A percentile compares a stretch with the other conserved stretches of the same genome.
Conservation (phyloP, 1,284 basidiomycete genomes). For the Malassezia caprae region DNA sequence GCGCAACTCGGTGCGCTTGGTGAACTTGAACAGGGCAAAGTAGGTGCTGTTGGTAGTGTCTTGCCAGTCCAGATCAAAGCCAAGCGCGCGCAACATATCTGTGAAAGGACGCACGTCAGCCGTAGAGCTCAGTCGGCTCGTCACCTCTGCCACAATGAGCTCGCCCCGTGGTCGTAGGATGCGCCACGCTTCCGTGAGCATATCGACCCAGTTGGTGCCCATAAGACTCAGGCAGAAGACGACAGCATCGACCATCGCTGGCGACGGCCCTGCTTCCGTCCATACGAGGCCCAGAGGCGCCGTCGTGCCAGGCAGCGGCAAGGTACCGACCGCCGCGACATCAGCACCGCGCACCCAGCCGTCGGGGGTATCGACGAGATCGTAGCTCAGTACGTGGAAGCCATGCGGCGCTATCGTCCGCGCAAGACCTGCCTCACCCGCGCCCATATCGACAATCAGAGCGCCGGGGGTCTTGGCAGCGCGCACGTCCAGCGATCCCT, state of each 20-base stretch:
- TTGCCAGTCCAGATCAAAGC: slow-evolving; percentile 60
- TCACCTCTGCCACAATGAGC: slow-evolving; percentile 89
- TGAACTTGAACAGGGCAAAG: slow-evolving; percentile 32
- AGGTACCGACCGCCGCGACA: slow-evolving; percentile 23
- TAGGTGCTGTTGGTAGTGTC: slow-evolving; percentile 30
- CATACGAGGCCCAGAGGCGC: slow-evolving; percentile 6
- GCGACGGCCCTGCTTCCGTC: neutral
- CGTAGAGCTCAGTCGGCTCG: slow-evolving; percentile 25
- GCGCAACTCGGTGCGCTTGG: slow-evolving; percentile 13
- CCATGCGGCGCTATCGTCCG: slow-evolving; percentile 39
- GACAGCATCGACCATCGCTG: slow-evolving; percentile 70
- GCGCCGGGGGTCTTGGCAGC: slow-evolving; percentile 50
- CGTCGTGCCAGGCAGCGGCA: slow-evolving; percentile 27
- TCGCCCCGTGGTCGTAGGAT: slow-evolving; percentile 69
- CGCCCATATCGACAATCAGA: slow-evolving; percentile 84
- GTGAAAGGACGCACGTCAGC: slow-evolving; percentile 59
- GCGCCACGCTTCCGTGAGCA: slow-evolving; percentile 77
- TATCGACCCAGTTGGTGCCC: slow-evolving; percentile 90
- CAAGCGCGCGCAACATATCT: slow-evolving; percentile 61
- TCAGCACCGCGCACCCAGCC: slow-evolving; percentile 49
- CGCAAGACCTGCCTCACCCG: slow-evolving; percentile 84
- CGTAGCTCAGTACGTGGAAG: slow-evolving; percentile 59
- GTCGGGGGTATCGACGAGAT: slow-evolving; percentile 67
- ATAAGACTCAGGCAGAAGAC: slow-evolving; percentile 92
- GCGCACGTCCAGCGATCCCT: neutral